Evolutionary conservation across 805 yeast species (phyloP).

Genomic region (Kodamaea leandrae): DNA sequence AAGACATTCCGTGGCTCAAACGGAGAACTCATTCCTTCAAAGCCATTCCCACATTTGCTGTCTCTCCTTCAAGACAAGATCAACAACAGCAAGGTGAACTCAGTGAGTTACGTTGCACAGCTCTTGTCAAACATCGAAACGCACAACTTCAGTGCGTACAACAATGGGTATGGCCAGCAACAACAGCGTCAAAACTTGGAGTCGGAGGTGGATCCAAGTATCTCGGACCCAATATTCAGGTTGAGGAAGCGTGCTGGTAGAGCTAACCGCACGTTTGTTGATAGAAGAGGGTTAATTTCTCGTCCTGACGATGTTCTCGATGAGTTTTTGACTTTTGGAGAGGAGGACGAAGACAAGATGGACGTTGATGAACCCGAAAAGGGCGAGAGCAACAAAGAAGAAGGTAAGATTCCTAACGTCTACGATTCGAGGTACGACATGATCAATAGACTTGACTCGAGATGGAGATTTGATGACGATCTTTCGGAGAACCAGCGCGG

Average conservation of each 20-base stretch:
- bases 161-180: constrained; percentile 33
- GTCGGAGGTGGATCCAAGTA: constrained; percentile 25
- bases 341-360: constrained; percentile 12
- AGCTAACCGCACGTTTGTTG: constrained; percentile 66
- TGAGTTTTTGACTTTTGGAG: constrained; percentile 42
- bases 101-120: constrained; percentile 37
- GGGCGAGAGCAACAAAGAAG: not conserved
- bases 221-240: constrained; percentile 53
- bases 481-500: constrained; percentile 38
- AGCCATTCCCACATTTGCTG: constrained; percentile 49
- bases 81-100: constrained; percentile 19
- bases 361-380: not conserved
- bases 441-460: constrained; percentile 50
- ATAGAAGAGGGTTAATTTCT: constrained; percentile 57
- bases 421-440: constrained; percentile 48
- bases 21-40: constrained; percentile 49
- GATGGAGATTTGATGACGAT: constrained; percentile 69
- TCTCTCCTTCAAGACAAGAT: constrained; percentile 31
- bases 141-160: constrained; percentile 39
- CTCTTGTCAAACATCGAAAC: constrained; percentile 38
- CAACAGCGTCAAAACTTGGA: constrained; percentile 16
- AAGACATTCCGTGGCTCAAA: constrained; percentile 47
- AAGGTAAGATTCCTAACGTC: constrained; percentile 23
- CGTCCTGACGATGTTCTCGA: constrained; percentile 35
- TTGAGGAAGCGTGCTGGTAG: constrained; percentile 77